phyloP scores from a whole-genome alignment of 345 rosid species.

The Aegle marmelos region DNA sequence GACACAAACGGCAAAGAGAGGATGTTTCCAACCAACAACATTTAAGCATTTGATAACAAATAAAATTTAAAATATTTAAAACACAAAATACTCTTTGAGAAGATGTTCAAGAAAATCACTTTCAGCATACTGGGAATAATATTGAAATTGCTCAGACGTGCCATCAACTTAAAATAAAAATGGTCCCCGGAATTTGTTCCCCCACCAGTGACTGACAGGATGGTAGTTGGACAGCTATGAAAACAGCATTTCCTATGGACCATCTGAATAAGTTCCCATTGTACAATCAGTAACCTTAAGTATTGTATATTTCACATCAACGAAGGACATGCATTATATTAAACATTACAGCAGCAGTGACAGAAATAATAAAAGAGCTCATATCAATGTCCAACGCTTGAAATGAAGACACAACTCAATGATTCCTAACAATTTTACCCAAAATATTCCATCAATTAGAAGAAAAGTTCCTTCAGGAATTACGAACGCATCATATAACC shows the following conservation, averaged over 20 bases:
- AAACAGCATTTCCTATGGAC: conserved; percentile 12
- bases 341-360: background rate
- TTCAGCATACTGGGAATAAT: background rate
- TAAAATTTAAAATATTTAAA: conserved; percentile 1
- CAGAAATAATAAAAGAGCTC: conserved; percentile 1
- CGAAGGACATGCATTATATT: background rate
- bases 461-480: background rate
- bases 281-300: background rate
- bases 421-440: background rate
- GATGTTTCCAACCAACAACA: background rate
- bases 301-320: background rate
- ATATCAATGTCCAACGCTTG: background rate
- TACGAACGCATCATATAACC: background rate
- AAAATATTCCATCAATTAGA: background rate
- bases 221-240: background rate
- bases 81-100: background rate
- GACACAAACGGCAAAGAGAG: background rate
- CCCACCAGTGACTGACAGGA: background rate
- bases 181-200: background rate
- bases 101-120: background rate
- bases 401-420: background rate
- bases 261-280: conserved; percentile 2
- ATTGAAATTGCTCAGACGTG: background rate
- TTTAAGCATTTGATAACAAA: background rate
- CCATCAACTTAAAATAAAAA: conserved; percentile 1